These are phyloP conservation scores for Penicillium robsamsonii DNA, from an alignment of 495 filamentous ascomycete genomes.

Conservation along the genomic window DNA sequence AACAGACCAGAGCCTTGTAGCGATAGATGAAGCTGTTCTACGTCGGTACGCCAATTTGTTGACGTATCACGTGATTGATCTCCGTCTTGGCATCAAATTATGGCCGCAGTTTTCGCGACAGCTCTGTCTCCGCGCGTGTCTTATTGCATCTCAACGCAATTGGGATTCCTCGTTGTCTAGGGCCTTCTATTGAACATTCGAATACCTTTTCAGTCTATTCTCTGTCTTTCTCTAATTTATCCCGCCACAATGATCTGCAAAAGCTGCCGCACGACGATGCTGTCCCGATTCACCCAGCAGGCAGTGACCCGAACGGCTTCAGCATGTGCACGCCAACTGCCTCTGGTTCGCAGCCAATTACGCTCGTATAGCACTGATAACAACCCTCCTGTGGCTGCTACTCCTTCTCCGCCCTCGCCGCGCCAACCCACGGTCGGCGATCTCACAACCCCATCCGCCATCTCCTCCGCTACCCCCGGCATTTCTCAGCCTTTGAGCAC, in stretches of 20 bases:
- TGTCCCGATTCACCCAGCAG: constrained; percentile 39
- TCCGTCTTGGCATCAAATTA: constrained; percentile 48
- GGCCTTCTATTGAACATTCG: background rate
- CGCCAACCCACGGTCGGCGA: constrained; percentile 43
- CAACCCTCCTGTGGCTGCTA: constrained; percentile 47
- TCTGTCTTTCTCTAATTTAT: background rate
- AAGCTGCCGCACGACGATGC: constrained; percentile 45
- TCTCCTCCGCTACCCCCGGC: constrained; percentile 45
- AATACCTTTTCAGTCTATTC: no score
- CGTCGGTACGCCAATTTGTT: background rate
- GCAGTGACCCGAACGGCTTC: constrained; percentile 32
- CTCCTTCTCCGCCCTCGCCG: constrained; percentile 50
- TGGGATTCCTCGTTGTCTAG: background rate
- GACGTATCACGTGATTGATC: constrained; percentile 29
- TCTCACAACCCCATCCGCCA: constrained; percentile 40
- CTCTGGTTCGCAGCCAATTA: constrained; percentile 34
- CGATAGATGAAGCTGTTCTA: background rate
- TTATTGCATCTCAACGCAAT: constrained; percentile 13
- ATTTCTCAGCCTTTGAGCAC: constrained; percentile 49
- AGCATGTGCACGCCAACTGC: constrained; percentile 30
- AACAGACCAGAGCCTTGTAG: background rate
- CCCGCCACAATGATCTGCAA: constrained; percentile 46
- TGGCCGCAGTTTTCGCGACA: constrained; percentile 42
- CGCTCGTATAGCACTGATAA: constrained; percentile 39
- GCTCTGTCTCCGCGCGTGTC: constrained; percentile 16